Evolutionary conservation across 306 rosid genomes (phyloP), one percentile per base, ranked within the genome.

Genomic region (Datisca glomerata): DNA sequence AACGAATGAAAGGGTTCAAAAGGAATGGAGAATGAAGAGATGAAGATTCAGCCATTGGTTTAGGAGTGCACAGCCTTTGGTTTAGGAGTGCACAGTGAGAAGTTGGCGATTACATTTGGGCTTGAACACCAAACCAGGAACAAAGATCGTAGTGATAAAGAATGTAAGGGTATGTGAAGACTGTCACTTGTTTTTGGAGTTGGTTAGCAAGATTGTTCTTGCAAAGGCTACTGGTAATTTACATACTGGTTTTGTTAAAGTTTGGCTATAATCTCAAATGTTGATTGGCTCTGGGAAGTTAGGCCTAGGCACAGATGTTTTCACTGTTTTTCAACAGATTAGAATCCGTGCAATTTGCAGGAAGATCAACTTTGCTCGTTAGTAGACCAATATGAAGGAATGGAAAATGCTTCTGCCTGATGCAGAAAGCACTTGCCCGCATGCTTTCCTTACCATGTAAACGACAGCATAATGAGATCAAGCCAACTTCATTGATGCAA

Each of bases 31-130:
- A 57, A n/a, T 54, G 57, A 25, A 59, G 38, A 61, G 66, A 49
- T 23, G 64, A 64, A 72, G 76, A 82, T 46, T 42, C 37, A 49
- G 14, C 36, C 20, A 39, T 19, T 18, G 66, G 81, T n/a, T 57
- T 47, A 8, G 74, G n/a, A n/a, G n/a, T n/a, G n/a, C n/a, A n/a
- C n/a, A n/a, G n/a, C n/a, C n/a, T n/a, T n/a, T n/a, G n/a, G n/a
- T n/a, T n/a, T n/a, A n/a, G 74, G 72, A 53, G 71, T 70, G 25
- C 97, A 87, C 53, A 83, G 94, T 59, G 94, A 87, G 60, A 83
- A 53, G 41, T 49, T 87, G 63, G 93, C 94, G 36, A 56, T 82
- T 46, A 89, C 85, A 11, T 82, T 76, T 35, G 82, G 51, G 25
- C 72, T 51, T 82, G 31, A 82, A 70, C 43, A 67, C 89, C 1